Conservation (phyloP, 331 rosid species). For the Telfairia occidentalis region DNA sequence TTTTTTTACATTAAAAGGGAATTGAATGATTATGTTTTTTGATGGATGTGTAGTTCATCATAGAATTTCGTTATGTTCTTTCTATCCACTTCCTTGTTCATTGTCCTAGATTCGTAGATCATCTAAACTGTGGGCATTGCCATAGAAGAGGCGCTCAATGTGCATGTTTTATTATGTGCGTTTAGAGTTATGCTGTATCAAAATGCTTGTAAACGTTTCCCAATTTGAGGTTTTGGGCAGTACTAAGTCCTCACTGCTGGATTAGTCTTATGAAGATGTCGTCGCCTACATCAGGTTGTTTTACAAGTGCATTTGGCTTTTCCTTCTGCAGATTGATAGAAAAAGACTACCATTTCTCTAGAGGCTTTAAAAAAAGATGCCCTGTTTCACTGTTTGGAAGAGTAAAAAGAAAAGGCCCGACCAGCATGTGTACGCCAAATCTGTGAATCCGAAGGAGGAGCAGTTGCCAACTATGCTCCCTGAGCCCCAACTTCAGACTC, state of each 20-base stretch:
- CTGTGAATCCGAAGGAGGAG: constrained; percentile 33
- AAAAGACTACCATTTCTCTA: not conserved
- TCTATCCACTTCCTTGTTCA: not conserved
- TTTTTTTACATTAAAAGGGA: not conserved
- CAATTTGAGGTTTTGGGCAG: not conserved
- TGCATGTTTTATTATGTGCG: not conserved
- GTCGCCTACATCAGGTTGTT: not conserved
- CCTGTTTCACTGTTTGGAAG: constrained; percentile 79
- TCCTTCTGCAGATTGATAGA: constrained; percentile 28
- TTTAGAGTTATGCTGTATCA: not conserved
- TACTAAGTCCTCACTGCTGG: not conserved
- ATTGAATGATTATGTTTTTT: not conserved
- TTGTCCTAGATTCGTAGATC: not conserved
- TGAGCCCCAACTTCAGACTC: constrained; percentile 60
- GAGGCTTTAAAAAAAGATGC: constrained; percentile 40
- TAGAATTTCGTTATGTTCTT: not conserved
- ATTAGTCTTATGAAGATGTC: not conserved
- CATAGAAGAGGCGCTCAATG: not conserved
- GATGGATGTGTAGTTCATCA: not conserved
- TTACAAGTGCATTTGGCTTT: constrained; percentile 5
- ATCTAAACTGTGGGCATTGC: not conserved
- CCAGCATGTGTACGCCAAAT: constrained; percentile 31
- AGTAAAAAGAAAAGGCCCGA: constrained; percentile 69
- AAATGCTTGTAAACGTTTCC: not conserved
- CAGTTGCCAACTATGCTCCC: constrained; percentile 52